phyloP scores from a whole-genome alignment of 2,329 filamentous ascomycete species.

The Fusarium duplospermum region DNA sequence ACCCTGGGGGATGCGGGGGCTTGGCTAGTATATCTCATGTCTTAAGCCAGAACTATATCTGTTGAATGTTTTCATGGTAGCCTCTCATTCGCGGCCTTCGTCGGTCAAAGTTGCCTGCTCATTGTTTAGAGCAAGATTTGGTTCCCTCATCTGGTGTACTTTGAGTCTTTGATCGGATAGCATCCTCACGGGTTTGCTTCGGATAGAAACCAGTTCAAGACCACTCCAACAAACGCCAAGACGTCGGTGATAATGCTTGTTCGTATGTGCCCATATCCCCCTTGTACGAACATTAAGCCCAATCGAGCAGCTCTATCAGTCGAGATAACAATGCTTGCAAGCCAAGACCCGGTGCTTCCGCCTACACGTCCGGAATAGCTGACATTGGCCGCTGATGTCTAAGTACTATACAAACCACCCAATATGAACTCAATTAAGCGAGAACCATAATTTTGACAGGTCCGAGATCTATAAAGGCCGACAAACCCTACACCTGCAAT shows the following conservation, averaged over 20 bases:
- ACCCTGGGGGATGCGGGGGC: background rate
- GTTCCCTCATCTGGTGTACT: background rate
- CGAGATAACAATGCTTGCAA: background rate
- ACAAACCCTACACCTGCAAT: background rate
- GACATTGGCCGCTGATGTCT: background rate
- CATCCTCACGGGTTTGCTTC: background rate
- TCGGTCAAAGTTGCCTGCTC: background rate
- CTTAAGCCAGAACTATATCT: background rate
- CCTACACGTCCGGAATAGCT: background rate
- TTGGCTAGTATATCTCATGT: background rate
- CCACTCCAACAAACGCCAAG: background rate
- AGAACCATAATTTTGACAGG: background rate
- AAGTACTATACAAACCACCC: background rate
- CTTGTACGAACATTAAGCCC: background rate
- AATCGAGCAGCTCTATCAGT: background rate
- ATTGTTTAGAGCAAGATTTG: fast-evolving
- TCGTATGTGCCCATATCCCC: background rate
- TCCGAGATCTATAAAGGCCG: background rate
- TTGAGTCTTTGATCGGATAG: background rate
- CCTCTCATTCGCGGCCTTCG: background rate
- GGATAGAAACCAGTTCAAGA: background rate
- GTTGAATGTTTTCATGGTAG: background rate
- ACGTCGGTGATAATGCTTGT: background rate
- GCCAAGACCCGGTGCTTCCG: background rate
- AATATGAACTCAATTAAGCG: background rate